Evolutionary conservation across 2,329 filamentous ascomycete species (phyloP), one percentile per base, ranked within the genome.

Genomic region (Pleomassaria siparia): DNA sequence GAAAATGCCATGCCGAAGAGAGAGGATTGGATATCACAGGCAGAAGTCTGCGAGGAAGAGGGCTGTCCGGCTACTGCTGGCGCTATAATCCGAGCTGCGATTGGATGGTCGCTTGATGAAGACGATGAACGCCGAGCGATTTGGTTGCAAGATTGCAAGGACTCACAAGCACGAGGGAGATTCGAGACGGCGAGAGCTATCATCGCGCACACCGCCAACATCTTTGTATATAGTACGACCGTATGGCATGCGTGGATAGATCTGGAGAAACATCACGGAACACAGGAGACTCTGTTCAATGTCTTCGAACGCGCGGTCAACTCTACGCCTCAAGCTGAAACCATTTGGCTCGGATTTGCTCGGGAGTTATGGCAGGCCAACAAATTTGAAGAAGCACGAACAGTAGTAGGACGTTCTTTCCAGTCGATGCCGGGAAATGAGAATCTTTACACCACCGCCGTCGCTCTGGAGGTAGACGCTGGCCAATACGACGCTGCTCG

Each of bases 1-100:
- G 91, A 95, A 64, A 91, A 89, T 22, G 92, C 94, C 10, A 99
- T 99, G 95, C 83, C 94, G 30, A 95, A 95, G 72, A 86, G 95
- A 32, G 94, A 99, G 68, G 91, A 96, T 59, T 99, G 94, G 94
- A 95, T 99, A 44, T 80, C 83, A 4, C 91, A 97, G 70, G 95
- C 94, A 0, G 94, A 99, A 70, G 88, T 88, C 54, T 97, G 92
- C 65, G 94, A 99, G 71, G 87, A 89, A 47, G 94, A 97, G 68
- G 91, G 90, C 6, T 91, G 91, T 13, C 78, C 88, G 10, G 76
- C 91, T 33, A 97, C 94, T 0, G 96, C 91, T 64, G 86, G 86
- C 53, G 87, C 89, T 40, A 97, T 99, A 56, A 87, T 99, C 56
- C 85, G 87, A 39, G 91, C 96, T 65, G 99, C 94, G 0, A 81